Evolutionary conservation across 2,329 filamentous ascomycete species (phyloP), one percentile per base, ranked within the genome.

Genomic region (Xylariaceae sp.): DNA sequence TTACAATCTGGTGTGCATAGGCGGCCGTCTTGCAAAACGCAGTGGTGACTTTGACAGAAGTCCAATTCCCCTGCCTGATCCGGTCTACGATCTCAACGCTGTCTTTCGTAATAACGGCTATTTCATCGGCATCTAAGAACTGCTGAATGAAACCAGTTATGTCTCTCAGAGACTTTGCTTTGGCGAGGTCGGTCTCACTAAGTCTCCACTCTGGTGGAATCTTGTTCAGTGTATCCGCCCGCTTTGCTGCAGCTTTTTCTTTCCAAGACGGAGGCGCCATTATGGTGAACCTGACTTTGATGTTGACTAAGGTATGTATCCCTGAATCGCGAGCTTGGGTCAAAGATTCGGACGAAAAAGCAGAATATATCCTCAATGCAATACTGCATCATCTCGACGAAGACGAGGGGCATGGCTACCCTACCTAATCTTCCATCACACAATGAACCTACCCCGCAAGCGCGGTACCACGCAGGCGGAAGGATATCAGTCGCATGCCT

Each of bases 1-100:
- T 45, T 30, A 45, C 43, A 19, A 45, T 31, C 19, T 45, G 43
- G 32, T 45, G 43, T 9, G 43, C 43, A 39, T 19, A 18, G 6
- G 43, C 43, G 22, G 43, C 43, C 27, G 15, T 9, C 18, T 45
- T 45, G 18, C 43, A 45, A n/a, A 45, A 45, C n/a, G 27, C 32
- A 35, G 31, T 38, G 14, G 31, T 35, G 10, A 45, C 43, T 22
- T 39, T 15, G 15, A 35, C 31, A 22, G 43, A 31, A 14, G 33
- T 36, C 12, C 12, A 15, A 14, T 9, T 5, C 12, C 12, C 33
- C 15, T 36, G 3, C 15, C 9, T 12, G 33, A 36, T 36, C 12
- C 10, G 12, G 12, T 36, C 33, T 5, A 36, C 33, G 12, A 36
- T 14, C 33, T 36, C 12, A 5, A 36, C 5, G 33, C 33, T 36